Conservation (phyloP, 768 basidiomycete genomes). For the Leccinum disarticulatum region DNA sequence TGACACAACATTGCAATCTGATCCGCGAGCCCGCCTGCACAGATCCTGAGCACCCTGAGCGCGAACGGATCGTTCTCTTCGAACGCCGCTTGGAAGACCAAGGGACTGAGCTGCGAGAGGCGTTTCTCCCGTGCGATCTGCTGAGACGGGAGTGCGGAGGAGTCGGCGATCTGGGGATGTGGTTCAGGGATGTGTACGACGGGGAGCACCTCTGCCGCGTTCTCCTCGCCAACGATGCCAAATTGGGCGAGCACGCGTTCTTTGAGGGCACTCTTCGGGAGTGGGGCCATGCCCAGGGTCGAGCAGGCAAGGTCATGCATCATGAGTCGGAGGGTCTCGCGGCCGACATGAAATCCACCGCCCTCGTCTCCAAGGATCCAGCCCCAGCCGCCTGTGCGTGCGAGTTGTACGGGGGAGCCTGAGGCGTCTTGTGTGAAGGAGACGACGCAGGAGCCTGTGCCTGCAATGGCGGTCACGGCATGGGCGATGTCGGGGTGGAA, state of each 20-base stretch:
- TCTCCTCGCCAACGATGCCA: slow-evolving; percentile 46
- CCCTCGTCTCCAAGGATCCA: slow-evolving; percentile 87
- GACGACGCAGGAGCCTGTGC: slow-evolving; percentile 79
- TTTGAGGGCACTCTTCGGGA: slow-evolving; percentile 37
- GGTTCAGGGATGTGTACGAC: slow-evolving; percentile 65
- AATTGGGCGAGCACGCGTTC: slow-evolving; percentile 54
- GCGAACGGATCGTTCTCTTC: slow-evolving; percentile 66
- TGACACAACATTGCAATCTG: slow-evolving; percentile 51
- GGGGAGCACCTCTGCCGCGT: slow-evolving; percentile 58
- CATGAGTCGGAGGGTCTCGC: slow-evolving; percentile 71
- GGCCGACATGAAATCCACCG: slow-evolving; percentile 76
- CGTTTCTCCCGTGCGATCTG: slow-evolving; percentile 63
- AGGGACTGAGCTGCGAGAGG: slow-evolving; percentile 67
- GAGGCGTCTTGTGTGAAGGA: slow-evolving; percentile 51
- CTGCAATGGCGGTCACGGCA: slow-evolving; percentile 74
- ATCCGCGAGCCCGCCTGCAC: slow-evolving; percentile 54
- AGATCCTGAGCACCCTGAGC: slow-evolving; percentile 50
- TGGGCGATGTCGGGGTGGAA: slow-evolving; percentile 55
- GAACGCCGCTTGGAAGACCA: slow-evolving; percentile 80
- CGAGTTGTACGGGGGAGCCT: slow-evolving; percentile 56
- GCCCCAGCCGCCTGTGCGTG: slow-evolving; percentile 77
- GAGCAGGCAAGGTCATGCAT: slow-evolving; percentile 54
- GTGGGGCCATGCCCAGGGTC: slow-evolving; percentile 33
- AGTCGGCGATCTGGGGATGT: slow-evolving; percentile 24
- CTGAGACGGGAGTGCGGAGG: slow-evolving; percentile 22